Percentiles rank a stretch among this genome's conserved stretches.
These are phyloP conservation scores for Oryza glumipatula DNA, from an alignment of 176 grass and related monocot genomes.

Conservation along the genomic window DNA sequence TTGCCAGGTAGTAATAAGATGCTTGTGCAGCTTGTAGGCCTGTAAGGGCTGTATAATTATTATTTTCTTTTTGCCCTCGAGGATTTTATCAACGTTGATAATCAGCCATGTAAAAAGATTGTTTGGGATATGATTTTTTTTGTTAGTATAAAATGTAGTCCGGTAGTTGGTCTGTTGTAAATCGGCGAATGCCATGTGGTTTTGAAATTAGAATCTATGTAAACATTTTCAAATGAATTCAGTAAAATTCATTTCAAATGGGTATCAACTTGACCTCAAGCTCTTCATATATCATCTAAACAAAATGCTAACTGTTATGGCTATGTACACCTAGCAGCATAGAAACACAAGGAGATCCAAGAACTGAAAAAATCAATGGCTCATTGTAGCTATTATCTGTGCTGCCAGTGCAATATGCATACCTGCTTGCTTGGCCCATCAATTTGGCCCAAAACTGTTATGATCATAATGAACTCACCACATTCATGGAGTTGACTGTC, in stretches of 20 bases:
- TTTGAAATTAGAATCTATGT: neutral
- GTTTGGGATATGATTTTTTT: neutral
- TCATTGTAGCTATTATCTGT: neutral
- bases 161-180: neutral
- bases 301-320: neutral
- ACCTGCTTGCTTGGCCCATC: no score
- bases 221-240: neutral
- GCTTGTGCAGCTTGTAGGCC: neutral
- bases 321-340: no score
- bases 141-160: neutral
- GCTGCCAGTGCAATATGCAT: no score
- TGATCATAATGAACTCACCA: neutral
- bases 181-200: neutral
- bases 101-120: slow-evolving; percentile 16
- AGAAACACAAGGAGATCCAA: no score
- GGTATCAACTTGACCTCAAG: neutral
- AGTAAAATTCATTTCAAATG: neutral
- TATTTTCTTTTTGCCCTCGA: neutral
- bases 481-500: no score
- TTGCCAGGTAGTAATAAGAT: neutral
- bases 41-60: neutral
- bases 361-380: no score
- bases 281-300: neutral
- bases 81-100: neutral
- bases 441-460: neutral